Evolutionary conservation across 768 basidiomycete species (phyloP), one percentile per base, ranked within the genome.

Genomic region (Favolaschia claudopus): DNA sequence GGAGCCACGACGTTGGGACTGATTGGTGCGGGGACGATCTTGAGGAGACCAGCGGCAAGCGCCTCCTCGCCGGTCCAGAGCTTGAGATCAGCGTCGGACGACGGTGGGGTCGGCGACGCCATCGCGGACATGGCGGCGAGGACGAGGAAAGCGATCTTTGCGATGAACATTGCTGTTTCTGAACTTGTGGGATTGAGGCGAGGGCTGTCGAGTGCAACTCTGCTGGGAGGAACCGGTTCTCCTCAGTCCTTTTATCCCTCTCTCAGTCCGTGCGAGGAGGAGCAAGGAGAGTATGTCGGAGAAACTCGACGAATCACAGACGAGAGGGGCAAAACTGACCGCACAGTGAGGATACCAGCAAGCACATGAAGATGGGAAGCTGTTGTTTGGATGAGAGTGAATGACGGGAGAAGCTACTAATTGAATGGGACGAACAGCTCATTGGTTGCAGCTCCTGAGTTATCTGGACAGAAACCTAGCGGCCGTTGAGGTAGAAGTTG

Each of bases 31-130:
- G 55, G 45, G 15, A 56, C 39, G 55, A 56, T 20, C 12, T 47
- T 48, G 2, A 56, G 36, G 13, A 56, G 46, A 1, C 55, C 55
- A 14, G 55, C 55, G 46, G 55, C 45, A 42, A 56, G n/a, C 29
- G 55, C 55, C 29, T 56, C 55, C 46, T 47, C 55, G 15, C 55
- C 55, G 13, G 55, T 56, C 34, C 31, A 56, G 31, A 25, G 19
- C 40, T 52, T 51, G 36, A 51, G 24, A 27, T 3, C 12, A 40
- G 10, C 34, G 12, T 10, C 10, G 12, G 34, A 36, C 34, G 45
- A 38, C 37, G 36, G 28, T 40, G 29, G 55, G 36, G 55, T 31
- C 17, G n/a, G 55, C 45, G 37, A 10, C 32, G 44, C 45, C 55
- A 22, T n/a, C n/a, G n/a, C 39, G 7, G 37, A 56, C 34, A 48